A percentile compares a stretch with the other conserved stretches of the same genome.
phyloP scores from a whole-genome alignment of 2,329 filamentous ascomycete species.

The Venturia nashicola region DNA sequence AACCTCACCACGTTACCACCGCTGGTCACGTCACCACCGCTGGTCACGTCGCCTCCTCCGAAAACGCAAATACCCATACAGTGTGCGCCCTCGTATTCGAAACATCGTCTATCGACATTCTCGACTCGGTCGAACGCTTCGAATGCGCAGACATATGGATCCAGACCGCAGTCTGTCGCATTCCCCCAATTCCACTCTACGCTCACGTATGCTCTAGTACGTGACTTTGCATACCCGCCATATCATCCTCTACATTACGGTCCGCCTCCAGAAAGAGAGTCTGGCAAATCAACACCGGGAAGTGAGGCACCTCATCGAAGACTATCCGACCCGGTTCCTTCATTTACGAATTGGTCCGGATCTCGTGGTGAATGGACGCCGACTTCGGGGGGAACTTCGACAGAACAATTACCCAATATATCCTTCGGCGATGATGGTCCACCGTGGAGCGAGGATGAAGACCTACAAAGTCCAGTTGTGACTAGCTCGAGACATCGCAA shows the following conservation, averaged over 20 bases:
- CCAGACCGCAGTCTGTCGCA: slow-evolving; percentile 67
- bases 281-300: slow-evolving; percentile 70
- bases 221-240: slow-evolving; percentile 86
- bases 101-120: slow-evolving; percentile 72
- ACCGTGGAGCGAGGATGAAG: slow-evolving; percentile 91
- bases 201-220: slow-evolving; percentile 76
- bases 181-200: slow-evolving; percentile 79
- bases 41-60: slow-evolving; percentile 38
- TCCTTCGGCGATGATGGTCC: slow-evolving; percentile 71
- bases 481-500: slow-evolving; percentile 77
- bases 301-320: slow-evolving; percentile 61
- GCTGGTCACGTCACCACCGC: slow-evolving; percentile 38
- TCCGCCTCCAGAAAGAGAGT: slow-evolving; percentile 65
- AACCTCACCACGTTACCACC: slow-evolving; percentile 33
- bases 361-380: not conserved
- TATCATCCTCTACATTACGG: slow-evolving; percentile 87
- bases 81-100: slow-evolving; percentile 57
- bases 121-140: slow-evolving; percentile 8
- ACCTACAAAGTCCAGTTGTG: slow-evolving; percentile 78
- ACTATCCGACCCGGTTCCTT: slow-evolving; percentile 68
- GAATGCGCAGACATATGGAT: slow-evolving; percentile 32
- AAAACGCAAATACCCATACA: slow-evolving; percentile 41
- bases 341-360: slow-evolving; percentile 49
- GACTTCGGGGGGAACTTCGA: slow-evolving; percentile 16
- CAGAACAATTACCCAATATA: slow-evolving; percentile 66